Conservation (phyloP, 179 eudicot species). For the Heliamphora pulchella region DNA sequence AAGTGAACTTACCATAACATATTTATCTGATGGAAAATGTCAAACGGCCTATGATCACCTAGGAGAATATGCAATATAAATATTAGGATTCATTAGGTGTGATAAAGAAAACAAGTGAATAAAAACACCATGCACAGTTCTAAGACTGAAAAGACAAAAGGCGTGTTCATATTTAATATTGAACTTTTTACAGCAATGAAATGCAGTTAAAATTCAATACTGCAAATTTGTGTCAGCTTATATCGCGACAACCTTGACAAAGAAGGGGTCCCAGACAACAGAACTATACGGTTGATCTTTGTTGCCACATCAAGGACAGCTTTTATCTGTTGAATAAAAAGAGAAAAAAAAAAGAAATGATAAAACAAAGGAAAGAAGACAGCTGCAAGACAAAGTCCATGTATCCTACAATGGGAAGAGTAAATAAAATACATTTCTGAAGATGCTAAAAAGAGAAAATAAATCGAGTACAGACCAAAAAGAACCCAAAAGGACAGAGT, state of each 20-base stretch:
- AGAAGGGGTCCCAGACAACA: slow-evolving; percentile 95
- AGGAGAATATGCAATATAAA: slow-evolving; percentile 40
- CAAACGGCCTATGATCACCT: slow-evolving; percentile 94
- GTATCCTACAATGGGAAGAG: background rate
- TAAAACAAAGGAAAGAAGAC: background rate
- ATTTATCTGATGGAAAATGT: slow-evolving; percentile 94
- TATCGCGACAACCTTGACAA: slow-evolving; percentile 75
- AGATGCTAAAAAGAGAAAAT: background rate
- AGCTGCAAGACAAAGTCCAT: background rate
- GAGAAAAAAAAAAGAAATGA: background rate
- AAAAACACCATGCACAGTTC: background rate
- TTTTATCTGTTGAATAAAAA: slow-evolving; percentile 42
- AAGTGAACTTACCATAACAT: slow-evolving; percentile 73
- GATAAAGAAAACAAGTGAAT: background rate
- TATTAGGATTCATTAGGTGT: slow-evolving; percentile 19
- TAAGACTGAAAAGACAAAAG: background rate
- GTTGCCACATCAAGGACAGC: slow-evolving; percentile 82
- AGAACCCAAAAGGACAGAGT: background rate
- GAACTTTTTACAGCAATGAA: background rate
- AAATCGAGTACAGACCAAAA: background rate
- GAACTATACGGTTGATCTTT: slow-evolving; percentile 57
- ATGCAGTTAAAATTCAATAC: background rate
- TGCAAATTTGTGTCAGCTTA: slow-evolving; percentile 4
- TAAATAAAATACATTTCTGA: background rate
- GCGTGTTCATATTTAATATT: background rate